Conservation (phyloP, 2,329 filamentous ascomycete species). For the Clonostachys chloroleuca region DNA sequence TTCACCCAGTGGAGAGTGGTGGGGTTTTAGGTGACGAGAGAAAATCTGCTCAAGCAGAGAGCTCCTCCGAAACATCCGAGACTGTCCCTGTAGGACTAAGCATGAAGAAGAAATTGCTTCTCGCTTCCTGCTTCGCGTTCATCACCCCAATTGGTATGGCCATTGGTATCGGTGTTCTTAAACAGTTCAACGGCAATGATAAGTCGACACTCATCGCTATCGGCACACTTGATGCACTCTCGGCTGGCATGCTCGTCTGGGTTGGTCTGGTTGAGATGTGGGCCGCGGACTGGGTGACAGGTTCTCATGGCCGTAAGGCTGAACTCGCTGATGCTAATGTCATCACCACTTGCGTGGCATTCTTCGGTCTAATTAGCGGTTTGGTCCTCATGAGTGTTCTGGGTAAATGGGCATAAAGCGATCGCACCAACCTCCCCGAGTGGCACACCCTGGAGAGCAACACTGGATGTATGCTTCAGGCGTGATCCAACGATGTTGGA, state of each 20-base stretch:
- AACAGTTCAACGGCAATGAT: constrained; percentile 70
- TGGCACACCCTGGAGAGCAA: background rate
- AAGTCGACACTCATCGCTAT: constrained; percentile 64
- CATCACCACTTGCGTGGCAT: constrained; percentile 41
- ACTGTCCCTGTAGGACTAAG: constrained; percentile 17
- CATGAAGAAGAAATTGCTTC: constrained; percentile 49
- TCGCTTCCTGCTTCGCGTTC: constrained; percentile 61
- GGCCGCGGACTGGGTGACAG: constrained; percentile 67
- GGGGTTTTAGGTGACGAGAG: constrained; percentile 5
- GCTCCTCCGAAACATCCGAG: constrained; percentile 4
- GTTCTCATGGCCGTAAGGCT: constrained; percentile 26
- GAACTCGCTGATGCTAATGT: constrained; percentile 50
- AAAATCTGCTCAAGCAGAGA: constrained; percentile 14
- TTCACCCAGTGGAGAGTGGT: constrained; percentile 9
- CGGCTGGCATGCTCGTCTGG: constrained; percentile 75
- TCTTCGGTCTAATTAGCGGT: constrained; percentile 52
- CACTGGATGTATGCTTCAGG: background rate
- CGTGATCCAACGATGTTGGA: background rate
- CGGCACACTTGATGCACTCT: constrained; percentile 69
- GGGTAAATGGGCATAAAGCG: constrained; percentile 65
- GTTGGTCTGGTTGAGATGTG: constrained; percentile 78
- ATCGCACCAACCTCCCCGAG: background rate
- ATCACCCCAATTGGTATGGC: constrained; percentile 78
- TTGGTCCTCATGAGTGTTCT: constrained; percentile 68
- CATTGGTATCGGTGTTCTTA: constrained; percentile 69